Percentiles rank a stretch among this genome's conserved stretches.
phyloP scores from a whole-genome alignment of 2,329 filamentous ascomycete genomes.

The Leptodontidium sp. region DNA sequence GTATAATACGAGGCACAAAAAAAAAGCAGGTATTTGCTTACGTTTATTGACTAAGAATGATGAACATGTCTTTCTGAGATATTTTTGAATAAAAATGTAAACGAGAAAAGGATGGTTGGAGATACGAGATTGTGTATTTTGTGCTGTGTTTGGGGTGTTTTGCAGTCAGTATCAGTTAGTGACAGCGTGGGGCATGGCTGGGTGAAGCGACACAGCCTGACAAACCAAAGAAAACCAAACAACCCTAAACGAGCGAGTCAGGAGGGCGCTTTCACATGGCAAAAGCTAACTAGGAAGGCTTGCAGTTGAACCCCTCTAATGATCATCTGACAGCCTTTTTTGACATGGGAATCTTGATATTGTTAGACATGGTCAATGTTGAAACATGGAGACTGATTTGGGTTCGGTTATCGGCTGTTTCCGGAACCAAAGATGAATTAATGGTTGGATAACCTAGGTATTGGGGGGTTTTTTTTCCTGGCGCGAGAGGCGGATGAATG shows the following conservation, averaged over 20 bases:
- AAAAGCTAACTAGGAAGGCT: neutral
- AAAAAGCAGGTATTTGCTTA: too few species aligned
- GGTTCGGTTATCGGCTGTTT: neutral
- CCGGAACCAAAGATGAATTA: neutral
- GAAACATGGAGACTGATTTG: neutral
- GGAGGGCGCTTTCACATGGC: constrained; percentile 12
- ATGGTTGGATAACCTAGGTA: too few species aligned
- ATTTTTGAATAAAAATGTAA: too few species aligned
- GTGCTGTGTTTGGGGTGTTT: too few species aligned
- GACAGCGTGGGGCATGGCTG: too few species aligned
- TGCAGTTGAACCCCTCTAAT: neutral
- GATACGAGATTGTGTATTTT: neutral
- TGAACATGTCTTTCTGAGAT: too few species aligned
- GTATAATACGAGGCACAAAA: too few species aligned
- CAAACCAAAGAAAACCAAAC: neutral
- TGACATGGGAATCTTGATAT: constrained; percentile 12
- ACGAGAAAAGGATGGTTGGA: too few species aligned
- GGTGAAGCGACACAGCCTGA: neutral
- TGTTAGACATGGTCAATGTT: constrained; percentile 1
- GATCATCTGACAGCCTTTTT: constrained; percentile 4
- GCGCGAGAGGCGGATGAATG: too few species aligned
- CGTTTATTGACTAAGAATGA: too few species aligned
- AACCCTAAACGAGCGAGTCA: constrained; percentile 16
- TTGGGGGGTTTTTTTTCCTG: too few species aligned
- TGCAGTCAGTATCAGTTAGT: too few species aligned